These are phyloP conservation scores for Lithohypha guttulata DNA, from an alignment of 2,329 filamentous ascomycete genomes.

Conservation along the genomic window DNA sequence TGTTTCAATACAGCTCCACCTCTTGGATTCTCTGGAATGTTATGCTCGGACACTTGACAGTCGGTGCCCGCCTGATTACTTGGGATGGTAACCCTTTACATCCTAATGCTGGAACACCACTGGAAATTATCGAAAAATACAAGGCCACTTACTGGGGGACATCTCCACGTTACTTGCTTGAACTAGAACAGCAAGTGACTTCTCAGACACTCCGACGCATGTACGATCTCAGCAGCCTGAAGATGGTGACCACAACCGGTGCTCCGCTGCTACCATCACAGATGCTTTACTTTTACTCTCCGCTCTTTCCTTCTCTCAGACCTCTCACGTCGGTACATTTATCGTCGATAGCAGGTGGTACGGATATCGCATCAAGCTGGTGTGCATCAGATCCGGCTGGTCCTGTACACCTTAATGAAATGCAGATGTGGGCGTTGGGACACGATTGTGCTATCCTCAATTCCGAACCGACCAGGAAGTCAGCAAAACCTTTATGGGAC, in stretches of 20 bases:
- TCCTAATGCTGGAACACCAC: constrained; percentile 29
- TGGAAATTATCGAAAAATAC: constrained; percentile 29
- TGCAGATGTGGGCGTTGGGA: constrained; percentile 36
- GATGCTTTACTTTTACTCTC: constrained; percentile 37
- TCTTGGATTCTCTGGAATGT: constrained; percentile 40
- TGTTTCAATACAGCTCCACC: constrained; percentile 38
- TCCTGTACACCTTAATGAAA: constrained; percentile 35
- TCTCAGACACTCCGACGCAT: constrained; percentile 9
- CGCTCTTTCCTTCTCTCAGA: constrained; percentile 24
- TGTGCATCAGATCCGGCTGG: constrained; percentile 35
- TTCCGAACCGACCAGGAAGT: constrained; percentile 26
- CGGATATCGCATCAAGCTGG: constrained; percentile 37
- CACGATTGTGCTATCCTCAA: constrained; percentile 36
- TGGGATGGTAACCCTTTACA: constrained; percentile 37
- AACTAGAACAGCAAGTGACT: constrained; percentile 28
- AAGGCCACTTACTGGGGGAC: constrained; percentile 35
- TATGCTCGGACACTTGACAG: constrained; percentile 34
- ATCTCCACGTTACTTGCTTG: constrained; percentile 35
- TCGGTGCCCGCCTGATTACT: constrained; percentile 32
- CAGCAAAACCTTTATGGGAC: constrained; percentile 25
- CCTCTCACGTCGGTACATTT: constrained; percentile 26
- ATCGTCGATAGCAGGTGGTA: constrained; percentile 37
- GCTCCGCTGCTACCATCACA: constrained; percentile 34
- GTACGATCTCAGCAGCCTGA: constrained; percentile 30
- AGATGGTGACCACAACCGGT: constrained; percentile 38